These are phyloP conservation scores for Edaphochlamys debaryana DNA, from an alignment of 139 green algal species.

Conservation along the genomic window DNA sequence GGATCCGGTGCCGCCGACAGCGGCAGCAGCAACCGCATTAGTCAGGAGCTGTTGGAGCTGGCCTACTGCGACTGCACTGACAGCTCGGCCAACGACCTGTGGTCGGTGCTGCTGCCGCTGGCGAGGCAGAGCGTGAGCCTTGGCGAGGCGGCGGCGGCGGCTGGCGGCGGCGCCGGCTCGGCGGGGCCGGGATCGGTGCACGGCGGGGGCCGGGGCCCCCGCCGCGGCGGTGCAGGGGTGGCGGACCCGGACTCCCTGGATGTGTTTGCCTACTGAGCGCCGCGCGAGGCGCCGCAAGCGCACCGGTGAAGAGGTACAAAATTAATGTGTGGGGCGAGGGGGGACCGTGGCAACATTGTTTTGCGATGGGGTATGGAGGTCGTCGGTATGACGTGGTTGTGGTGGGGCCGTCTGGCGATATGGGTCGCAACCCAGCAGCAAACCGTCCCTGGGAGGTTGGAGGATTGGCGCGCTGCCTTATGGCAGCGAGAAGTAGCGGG, in stretches of 20 bases:
- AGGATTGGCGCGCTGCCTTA: no score
- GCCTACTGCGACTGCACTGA: slow-evolving; percentile 42
- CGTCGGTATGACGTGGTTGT: no score
- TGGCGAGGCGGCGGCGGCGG: neutral
- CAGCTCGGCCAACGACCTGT: slow-evolving; percentile 26
- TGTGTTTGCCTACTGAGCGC: neutral
- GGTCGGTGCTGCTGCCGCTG: slow-evolving; percentile 41
- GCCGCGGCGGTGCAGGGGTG: neutral
- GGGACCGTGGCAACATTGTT: no score
- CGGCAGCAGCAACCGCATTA: slow-evolving; percentile 6
- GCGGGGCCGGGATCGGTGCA: neutral
- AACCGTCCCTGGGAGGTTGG: no score
- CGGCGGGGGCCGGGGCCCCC: neutral
- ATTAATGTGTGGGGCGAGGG: no score
- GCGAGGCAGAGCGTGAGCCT: slow-evolving; percentile 37
- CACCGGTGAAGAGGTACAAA: no score
- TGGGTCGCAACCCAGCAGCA: no score
- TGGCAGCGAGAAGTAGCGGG: no score
- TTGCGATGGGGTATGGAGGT: no score
- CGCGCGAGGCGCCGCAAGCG: no score
- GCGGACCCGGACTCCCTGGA: neutral
- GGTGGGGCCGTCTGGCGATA: no score
- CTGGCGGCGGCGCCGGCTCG: neutral
- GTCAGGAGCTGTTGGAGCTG: slow-evolving; percentile 34
- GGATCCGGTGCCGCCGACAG: neutral